Evolutionary conservation across 2,329 filamentous ascomycete species (phyloP), one percentile per base, ranked within the genome.

Genomic region (Dichotomopilus funicola): DNA sequence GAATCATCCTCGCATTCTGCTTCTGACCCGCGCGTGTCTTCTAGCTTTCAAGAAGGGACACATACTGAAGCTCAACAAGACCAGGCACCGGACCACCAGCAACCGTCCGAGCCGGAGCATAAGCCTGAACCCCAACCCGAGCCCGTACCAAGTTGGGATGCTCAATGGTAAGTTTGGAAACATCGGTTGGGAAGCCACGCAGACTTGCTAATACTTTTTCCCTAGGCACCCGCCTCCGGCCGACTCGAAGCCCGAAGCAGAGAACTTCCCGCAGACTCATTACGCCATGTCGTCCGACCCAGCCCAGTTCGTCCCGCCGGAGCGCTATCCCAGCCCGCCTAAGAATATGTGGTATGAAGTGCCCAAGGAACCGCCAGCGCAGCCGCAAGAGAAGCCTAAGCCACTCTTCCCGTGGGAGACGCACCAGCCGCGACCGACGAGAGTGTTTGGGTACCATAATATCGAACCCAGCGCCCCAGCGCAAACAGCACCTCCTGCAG

Each of bases 351-450:
- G 87, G 79, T 96, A 94, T 68, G 77, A 92, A 64, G 80, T 95
- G 38, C 91, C 91, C 5, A 82, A 78, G 60, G 78, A 81, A 56
- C 75, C 76, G 13, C 82, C 82, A 27, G 78, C 82, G 48, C 74
- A 70, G 31, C 64, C 66, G n/a, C 63, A 78, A 44, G 76, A 84
- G 61, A 80, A 75, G 58, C 80, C 85, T 11, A 78, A 80, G 48
- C 79, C 85, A 3, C 85, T 97, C 49, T 99, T 99, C 70, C 94
- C 94, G 0, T 99, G 94, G 94, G 94, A 99, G 70, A 73, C 71
- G 43, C 75, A 85, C 56, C 81, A 81, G 59, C 78, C 86, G 10
- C 82, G 77, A 64, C 73, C 83, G 5, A 75, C 81, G 10, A 82
- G 89, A 62, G 78, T 85, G 10, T 94, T 91, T 65, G 72, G 19